A percentile compares a stretch with the other conserved stretches of the same genome.
These are phyloP conservation scores for Aspergillus egyptiacus DNA, from an alignment of 495 filamentous ascomycete genomes.

Conservation along the genomic window DNA sequence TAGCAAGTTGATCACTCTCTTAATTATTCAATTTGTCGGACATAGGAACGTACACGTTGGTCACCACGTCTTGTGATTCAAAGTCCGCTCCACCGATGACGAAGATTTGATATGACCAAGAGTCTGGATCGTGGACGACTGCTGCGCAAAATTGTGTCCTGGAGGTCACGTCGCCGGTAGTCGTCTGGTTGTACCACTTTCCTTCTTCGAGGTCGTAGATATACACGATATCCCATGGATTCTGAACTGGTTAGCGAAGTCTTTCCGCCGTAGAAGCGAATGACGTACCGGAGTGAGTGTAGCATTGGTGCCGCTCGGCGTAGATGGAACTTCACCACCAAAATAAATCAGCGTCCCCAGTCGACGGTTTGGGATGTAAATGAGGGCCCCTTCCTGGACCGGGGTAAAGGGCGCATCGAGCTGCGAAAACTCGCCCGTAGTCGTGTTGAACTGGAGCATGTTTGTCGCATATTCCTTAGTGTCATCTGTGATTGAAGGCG, in stretches of 20 bases:
- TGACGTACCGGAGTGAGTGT: conserved; percentile 3
- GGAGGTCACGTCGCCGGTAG: conserved; percentile 2
- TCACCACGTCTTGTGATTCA: background rate
- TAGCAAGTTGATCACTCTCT: background rate
- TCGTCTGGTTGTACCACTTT: conserved; percentile 19
- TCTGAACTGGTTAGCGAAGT: conserved; percentile 1
- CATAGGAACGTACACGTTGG: background rate
- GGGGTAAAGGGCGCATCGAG: conserved; percentile 8
- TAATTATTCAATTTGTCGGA: too few relatives aligned
- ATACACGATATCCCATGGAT: conserved; percentile 15
- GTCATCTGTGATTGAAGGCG: conserved; percentile 10
- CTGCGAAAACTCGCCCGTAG: conserved; percentile 3
- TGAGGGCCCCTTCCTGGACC: conserved; percentile 11
- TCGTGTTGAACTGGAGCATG: conserved; percentile 18
- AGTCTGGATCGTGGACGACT: conserved; percentile 11
- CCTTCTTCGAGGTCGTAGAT: conserved; percentile 13
- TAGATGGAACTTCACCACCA: conserved; percentile 16
- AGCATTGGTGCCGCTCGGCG: conserved; percentile 10
- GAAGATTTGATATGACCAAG: conserved; percentile 14
- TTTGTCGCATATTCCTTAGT: conserved; percentile 2
- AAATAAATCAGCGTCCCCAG: conserved; percentile 12
- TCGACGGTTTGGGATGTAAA: conserved; percentile 10
- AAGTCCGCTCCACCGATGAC: conserved; percentile 9
- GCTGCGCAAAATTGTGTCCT: conserved; percentile 16
- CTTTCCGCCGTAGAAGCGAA: background rate